Conservation (phyloP, 2,329 filamentous ascomycete genomes). For the Botrytis fabae region DNA sequence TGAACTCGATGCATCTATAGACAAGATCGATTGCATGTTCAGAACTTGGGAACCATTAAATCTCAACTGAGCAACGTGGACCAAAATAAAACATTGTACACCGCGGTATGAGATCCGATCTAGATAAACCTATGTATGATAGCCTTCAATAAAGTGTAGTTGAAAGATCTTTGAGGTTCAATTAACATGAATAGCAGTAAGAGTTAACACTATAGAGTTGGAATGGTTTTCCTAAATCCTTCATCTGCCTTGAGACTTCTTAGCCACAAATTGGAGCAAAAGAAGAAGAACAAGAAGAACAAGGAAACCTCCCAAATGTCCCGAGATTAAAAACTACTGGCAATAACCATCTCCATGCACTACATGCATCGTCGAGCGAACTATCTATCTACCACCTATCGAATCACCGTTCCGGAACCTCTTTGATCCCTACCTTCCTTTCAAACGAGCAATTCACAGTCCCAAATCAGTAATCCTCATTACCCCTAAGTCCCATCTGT, state of each 20-base stretch:
- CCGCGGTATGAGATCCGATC: neutral
- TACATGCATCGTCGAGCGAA: neutral
- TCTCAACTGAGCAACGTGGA: too few species aligned
- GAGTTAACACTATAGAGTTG: neutral
- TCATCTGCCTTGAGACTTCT: neutral
- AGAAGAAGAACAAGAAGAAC: neutral
- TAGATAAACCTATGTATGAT: accelerated
- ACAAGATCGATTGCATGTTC: neutral
- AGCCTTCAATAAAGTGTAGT: too few species aligned
- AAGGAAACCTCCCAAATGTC: neutral
- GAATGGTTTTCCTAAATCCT: neutral
- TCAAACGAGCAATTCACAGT: neutral
- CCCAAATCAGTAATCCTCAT: neutral
- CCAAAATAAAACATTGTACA: neutral
- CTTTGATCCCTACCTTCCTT: neutral
- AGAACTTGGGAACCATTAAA: too few species aligned
- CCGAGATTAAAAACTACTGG: neutral
- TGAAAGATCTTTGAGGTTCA: neutral
- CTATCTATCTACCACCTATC: neutral
- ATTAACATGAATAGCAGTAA: neutral
- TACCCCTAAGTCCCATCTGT: neutral
- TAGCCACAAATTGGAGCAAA: neutral
- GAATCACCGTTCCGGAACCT: neutral
- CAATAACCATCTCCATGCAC: neutral
- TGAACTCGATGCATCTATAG: neutral